A percentile compares a stretch with the other conserved stretches of the same genome.
Conservation (phyloP, 805 yeast genomes). For the Kluyveromyces wickerhamii region DNA sequence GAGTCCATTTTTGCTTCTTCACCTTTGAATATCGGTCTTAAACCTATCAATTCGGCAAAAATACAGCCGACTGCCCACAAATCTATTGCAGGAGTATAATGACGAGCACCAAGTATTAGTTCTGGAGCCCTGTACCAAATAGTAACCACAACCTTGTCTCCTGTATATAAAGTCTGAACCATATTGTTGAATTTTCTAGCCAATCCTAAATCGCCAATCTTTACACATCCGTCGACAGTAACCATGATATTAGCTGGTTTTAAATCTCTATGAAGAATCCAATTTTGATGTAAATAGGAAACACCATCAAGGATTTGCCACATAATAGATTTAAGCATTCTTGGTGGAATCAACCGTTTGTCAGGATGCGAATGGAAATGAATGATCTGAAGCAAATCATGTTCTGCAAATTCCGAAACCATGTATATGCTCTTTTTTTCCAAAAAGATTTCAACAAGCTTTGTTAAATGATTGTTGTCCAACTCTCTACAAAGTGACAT, state of each 20-base stretch:
- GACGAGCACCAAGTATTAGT: slow-evolving; percentile 79
- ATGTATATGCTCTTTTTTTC: slow-evolving; percentile 87
- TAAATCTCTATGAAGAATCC: slow-evolving; percentile 92
- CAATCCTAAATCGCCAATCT: slow-evolving; percentile 90
- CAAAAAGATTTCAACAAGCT: slow-evolving; percentile 70
- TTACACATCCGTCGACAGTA: slow-evolving; percentile 78
- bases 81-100: slow-evolving; percentile 88
- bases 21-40: slow-evolving; percentile 93
- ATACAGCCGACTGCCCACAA: slow-evolving; percentile 96
- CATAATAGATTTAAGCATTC: slow-evolving; percentile 72
- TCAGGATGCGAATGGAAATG: slow-evolving; percentile 93
- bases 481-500: slow-evolving; percentile 92
- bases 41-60: slow-evolving; percentile 78
- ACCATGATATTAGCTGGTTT: slow-evolving; percentile 99
- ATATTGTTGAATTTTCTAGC: slow-evolving; percentile 86
- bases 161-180: slow-evolving; percentile 76
- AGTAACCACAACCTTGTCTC: slow-evolving; percentile 94
- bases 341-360: slow-evolving; percentile 64
- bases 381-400: slow-evolving; percentile 87
- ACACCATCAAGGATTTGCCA: slow-evolving; percentile 94
- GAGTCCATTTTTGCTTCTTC: slow-evolving; percentile 96
- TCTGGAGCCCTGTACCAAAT: slow-evolving; percentile 98
- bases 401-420: slow-evolving; percentile 95
- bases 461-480: slow-evolving; percentile 69
- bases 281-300: slow-evolving; percentile 84